phyloP scores from a whole-genome alignment of 2,329 filamentous ascomycete species.

The Penicillium italicum region DNA sequence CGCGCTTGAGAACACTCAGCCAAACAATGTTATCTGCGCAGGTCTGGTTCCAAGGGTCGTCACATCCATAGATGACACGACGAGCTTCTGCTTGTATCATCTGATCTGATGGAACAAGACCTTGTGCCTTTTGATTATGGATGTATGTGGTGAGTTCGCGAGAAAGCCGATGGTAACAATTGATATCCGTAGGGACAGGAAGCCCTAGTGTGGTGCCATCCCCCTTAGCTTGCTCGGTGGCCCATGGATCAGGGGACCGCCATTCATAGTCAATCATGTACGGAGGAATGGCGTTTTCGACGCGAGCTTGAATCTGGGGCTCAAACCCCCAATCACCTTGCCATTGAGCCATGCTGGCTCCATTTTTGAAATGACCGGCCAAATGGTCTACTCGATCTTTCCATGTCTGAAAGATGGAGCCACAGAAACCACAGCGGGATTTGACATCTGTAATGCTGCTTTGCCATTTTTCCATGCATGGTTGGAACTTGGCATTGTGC shows the following conservation, averaged over 20 bases:
- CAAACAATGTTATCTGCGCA: conserved; percentile 47
- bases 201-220: conserved; percentile 17
- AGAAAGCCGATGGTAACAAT: conserved; percentile 43
- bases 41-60: conserved; percentile 43
- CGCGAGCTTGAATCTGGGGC: conserved; percentile 32
- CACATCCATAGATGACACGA: conserved; percentile 32
- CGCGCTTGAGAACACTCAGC: conserved; percentile 45
- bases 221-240: conserved; percentile 19
- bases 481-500: conserved; percentile 55
- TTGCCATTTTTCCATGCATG: conserved; percentile 58
- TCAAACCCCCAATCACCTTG: conserved; percentile 44
- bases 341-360: conserved; percentile 39
- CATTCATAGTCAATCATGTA: conserved; percentile 38
- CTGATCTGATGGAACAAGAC: conserved; percentile 37
- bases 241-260: conserved; percentile 32
- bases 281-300: conserved; percentile 38
- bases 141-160: conserved; percentile 41
- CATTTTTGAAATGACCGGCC: conserved; percentile 40
- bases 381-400: conserved; percentile 44
- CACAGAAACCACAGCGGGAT: conserved; percentile 46
- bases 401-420: conserved; percentile 41
- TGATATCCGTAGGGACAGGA: conserved; percentile 34
- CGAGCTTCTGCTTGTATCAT: conserved; percentile 38
- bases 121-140: conserved; percentile 31
- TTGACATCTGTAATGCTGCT: conserved; percentile 54